Conservation (phyloP, 2,329 filamentous ascomycete genomes). For the Aspergillus candidus region DNA sequence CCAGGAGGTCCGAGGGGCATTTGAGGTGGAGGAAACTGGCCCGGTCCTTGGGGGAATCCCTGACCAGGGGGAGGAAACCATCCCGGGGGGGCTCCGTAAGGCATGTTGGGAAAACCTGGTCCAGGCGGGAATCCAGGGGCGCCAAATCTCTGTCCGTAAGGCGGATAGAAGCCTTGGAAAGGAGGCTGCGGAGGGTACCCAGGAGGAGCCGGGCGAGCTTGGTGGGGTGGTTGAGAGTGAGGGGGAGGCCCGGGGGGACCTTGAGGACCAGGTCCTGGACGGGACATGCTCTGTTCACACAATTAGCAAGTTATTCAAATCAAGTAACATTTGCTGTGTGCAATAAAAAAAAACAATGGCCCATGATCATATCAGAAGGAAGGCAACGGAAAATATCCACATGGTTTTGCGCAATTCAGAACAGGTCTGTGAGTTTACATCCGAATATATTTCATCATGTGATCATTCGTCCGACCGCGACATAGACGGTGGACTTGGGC, state of each 20-base stretch:
- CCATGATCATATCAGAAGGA: conserved; percentile 76
- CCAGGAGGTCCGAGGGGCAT: conserved; percentile 54
- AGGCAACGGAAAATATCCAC: conserved; percentile 99
- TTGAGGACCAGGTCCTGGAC: conserved; percentile 35
- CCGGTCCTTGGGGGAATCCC: conserved; percentile 63
- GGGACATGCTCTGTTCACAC: conserved; percentile 37
- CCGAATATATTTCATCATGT: conserved; percentile 86
- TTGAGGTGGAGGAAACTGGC: conserved; percentile 54
- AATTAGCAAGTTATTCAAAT: conserved; percentile 14
- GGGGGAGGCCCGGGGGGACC: conserved; percentile 32
- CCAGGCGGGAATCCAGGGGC: conserved; percentile 49
- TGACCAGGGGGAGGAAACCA: conserved; percentile 74
- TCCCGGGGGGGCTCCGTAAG: conserved; percentile 67
- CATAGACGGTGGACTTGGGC: conserved; percentile 5
- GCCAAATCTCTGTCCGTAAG: conserved; percentile 43
- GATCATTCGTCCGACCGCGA: conserved; percentile 19
- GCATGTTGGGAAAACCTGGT: conserved; percentile 67
- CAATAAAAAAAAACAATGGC: conserved; percentile 8
- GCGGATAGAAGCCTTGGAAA: conserved; percentile 41
- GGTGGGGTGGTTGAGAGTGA: conserved; percentile 40
- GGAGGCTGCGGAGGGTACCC: conserved; percentile 39
- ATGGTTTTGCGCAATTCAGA: conserved; percentile 85
- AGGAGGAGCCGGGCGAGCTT: conserved; percentile 34
- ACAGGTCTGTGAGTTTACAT: conserved; percentile 78
- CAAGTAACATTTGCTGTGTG: background rate